phyloP scores from a whole-genome alignment of 2,329 filamentous ascomycete genomes.

The Mariannaea sp. region DNA sequence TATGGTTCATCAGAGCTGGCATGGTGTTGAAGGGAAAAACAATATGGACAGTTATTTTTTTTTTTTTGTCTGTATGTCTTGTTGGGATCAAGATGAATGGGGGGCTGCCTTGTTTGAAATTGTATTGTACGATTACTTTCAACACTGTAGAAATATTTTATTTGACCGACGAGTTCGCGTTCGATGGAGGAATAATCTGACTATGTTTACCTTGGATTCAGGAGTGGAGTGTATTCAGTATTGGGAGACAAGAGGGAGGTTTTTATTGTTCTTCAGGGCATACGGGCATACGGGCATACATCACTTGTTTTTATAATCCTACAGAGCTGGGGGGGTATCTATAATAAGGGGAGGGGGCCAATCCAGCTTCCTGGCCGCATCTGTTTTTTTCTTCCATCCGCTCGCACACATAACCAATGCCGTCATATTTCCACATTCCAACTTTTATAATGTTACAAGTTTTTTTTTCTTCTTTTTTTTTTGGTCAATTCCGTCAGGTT shows the following conservation, averaged over 20 bases:
- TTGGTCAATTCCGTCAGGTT: not conserved
- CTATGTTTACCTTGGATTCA: not conserved
- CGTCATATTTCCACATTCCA: constrained; percentile 9
- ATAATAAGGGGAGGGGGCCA: constrained; percentile 19
- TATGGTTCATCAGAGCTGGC: too few relatives aligned
- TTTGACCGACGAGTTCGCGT: not conserved
- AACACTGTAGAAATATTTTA: not conserved
- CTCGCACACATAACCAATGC: too few relatives aligned
- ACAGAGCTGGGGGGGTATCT: constrained; percentile 37
- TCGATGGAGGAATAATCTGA: not conserved
- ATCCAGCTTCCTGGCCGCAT: not conserved
- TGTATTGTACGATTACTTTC: constrained; percentile 13
- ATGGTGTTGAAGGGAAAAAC: not conserved
- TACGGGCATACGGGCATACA: too few relatives aligned
- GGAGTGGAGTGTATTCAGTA: too few relatives aligned
- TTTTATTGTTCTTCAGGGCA: not conserved
- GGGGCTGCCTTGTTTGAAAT: constrained; percentile 12
- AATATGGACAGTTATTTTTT: not conserved
- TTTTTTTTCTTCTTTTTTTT: too few relatives aligned
- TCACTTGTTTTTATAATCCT: constrained; percentile 14
- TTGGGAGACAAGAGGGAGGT: too few relatives aligned
- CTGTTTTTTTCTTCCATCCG: constrained; percentile 3
- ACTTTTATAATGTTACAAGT: constrained; percentile 22
- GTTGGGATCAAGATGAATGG: not conserved
- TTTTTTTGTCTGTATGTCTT: not conserved